Base-by-base conservation (phyloP, 2,329 filamentous ascomycete genomes). In the Diplocarpon rosae region DNA sequence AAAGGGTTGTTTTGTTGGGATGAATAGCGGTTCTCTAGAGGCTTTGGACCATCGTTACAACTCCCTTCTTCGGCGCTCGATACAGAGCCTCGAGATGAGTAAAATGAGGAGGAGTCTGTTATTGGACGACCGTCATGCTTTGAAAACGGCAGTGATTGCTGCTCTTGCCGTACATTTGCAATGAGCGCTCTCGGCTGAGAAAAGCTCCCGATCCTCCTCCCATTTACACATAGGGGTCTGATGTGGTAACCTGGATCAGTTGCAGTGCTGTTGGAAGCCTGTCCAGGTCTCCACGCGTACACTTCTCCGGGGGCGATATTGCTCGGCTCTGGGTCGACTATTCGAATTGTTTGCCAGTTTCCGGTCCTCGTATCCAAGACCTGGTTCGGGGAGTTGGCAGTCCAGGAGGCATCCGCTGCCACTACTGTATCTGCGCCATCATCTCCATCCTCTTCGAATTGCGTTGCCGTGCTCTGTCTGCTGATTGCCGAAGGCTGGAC, bases 391-490 rank as follows among this genome's bases (percentile, higher is more conserved):
- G 47, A 52, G 33, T 46, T 48, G 24, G 17, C 31, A 9, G 42
- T 36, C 47, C 47, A 52, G 2, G 40, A 39, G 24, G 48, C 45
- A 31, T 48, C 41, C 5, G 39, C 41, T 42, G 41, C 42, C 2
- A 47, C 45, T 14, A 45, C 44, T 11, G 50, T 46, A 36, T 48
- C 43, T n/a, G 48, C 44, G 46, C 43, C 49, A 29, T 51, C 46
- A 11, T 50, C 50, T 31, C 49, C 37, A 37, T 61, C 59, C 32
- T 61, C 57, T 43, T 62, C 59, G 35, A 62, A 62, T 30, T 59
- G 53, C n/a, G 59, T 62, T 24, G 46, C 49, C 20, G 52, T 49
- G 34, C 59, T 61, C 36, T 57, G 54, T 38, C 59, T 48, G 13
- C 45, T 53, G 0, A 51, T 38, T 8, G 30, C 38, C 30, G 48